Evolutionary conservation across 2,329 filamentous ascomycete genomes (phyloP).

Genomic region (Pseudogymnoascus sp.): DNA sequence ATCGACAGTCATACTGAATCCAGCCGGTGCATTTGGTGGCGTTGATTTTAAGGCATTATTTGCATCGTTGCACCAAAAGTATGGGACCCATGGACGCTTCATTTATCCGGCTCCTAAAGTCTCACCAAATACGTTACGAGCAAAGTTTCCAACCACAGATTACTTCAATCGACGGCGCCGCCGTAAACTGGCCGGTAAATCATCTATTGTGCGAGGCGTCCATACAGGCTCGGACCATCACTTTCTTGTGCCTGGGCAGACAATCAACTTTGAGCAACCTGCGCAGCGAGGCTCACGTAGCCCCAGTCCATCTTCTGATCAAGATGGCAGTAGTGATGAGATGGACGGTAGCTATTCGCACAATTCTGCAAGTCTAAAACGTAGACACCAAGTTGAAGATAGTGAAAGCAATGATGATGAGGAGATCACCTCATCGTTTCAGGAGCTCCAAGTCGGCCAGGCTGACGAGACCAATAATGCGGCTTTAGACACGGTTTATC

Average conservation of each 20-base stretch:
- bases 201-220: not conserved
- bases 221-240: not conserved
- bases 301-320: constrained; percentile 46
- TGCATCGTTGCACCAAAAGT: constrained; percentile 26
- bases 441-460: constrained; percentile 24
- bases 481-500: constrained; percentile 21
- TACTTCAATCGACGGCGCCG: constrained; percentile 19
- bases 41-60: constrained; percentile 26
- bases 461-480: constrained; percentile 10
- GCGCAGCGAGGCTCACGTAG: constrained; percentile 40
- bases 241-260: constrained; percentile 2
- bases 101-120: constrained; percentile 11
- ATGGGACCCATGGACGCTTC: constrained; percentile 24
- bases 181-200: constrained; percentile 1
- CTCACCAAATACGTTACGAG: not conserved
- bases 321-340: constrained; percentile 45
- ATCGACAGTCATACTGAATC: not conserved
- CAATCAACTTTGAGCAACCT: constrained; percentile 20
- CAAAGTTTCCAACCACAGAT: constrained; percentile 22
- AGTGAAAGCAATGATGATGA: constrained; percentile 17
- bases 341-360: constrained; percentile 44
- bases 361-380: constrained; percentile 34
- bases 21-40: constrained; percentile 23
- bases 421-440: constrained; percentile 25
- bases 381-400: constrained; percentile 24